Evolutionary conservation across 495 filamentous ascomycete species (phyloP).

Genomic region (Annulohypoxylon bovei): DNA sequence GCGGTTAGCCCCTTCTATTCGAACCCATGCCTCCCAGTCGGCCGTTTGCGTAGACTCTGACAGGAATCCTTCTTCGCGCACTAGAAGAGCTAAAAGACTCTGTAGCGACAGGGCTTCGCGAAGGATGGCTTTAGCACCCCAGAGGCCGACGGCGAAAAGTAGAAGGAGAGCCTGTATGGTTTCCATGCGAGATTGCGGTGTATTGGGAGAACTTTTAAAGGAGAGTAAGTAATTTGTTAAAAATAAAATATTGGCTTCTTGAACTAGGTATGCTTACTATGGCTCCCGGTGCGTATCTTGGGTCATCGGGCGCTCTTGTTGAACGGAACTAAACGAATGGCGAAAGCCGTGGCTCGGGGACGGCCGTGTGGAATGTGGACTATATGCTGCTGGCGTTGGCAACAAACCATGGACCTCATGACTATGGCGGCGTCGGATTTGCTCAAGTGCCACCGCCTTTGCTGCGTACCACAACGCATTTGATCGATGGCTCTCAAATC

Average conservation of each 20-base stretch:
- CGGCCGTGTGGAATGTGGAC: slow-evolving; percentile 60
- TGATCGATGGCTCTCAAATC: slow-evolving; percentile 73
- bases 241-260: not conserved
- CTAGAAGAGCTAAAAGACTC: slow-evolving; percentile 61
- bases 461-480: slow-evolving; percentile 77
- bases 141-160: slow-evolving; percentile 66
- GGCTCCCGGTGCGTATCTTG: slow-evolving; percentile 63
- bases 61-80: slow-evolving; percentile 64
- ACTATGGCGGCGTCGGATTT: slow-evolving; percentile 63
- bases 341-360: slow-evolving; percentile 61
- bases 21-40: slow-evolving; percentile 70
- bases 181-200: slow-evolving; percentile 63
- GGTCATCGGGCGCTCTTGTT: slow-evolving; percentile 61
- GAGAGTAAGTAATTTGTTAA: slow-evolving; percentile 34
- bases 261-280: slow-evolving; percentile 50
- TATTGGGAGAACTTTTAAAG: slow-evolving; percentile 55
- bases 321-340: slow-evolving; percentile 62
- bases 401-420: slow-evolving; percentile 61
- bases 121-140: slow-evolving; percentile 66
- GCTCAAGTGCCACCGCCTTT: slow-evolving; percentile 62
- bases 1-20: slow-evolving; percentile 60
- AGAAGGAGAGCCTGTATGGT: slow-evolving; percentile 66
- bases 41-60: slow-evolving; percentile 52
- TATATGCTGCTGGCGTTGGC: slow-evolving; percentile 60
- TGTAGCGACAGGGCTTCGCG: slow-evolving; percentile 65